These are phyloP conservation scores for Tolypocladium pustulatum DNA, from an alignment of 2,329 filamentous ascomycete genomes.

Conservation along the genomic window DNA sequence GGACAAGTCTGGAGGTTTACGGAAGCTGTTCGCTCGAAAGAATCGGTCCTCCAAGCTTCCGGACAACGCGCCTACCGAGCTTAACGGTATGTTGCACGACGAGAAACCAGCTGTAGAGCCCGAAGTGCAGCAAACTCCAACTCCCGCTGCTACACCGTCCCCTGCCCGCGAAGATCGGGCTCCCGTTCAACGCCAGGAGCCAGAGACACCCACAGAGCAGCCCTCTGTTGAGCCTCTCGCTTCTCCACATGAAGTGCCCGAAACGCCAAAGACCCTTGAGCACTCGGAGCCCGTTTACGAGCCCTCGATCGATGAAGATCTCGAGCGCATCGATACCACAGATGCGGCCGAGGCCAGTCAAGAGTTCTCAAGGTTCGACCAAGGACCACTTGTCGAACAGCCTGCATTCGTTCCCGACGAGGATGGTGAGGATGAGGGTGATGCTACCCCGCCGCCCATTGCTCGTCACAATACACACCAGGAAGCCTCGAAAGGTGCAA, in stretches of 20 bases:
- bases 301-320: slow-evolving; percentile 21
- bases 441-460: slow-evolving; percentile 43
- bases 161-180: background rate
- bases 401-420: slow-evolving; percentile 68
- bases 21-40: slow-evolving; percentile 57
- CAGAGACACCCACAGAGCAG: slow-evolving; percentile 1
- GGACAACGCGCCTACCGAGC: slow-evolving; percentile 40
- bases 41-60: slow-evolving; percentile 47
- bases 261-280: slow-evolving; percentile 1
- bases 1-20: slow-evolving; percentile 41
- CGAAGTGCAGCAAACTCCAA: slow-evolving; percentile 12
- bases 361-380: slow-evolving; percentile 64
- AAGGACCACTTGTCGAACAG: slow-evolving; percentile 78
- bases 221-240: background rate
- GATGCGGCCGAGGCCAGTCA: slow-evolving; percentile 49
- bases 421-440: slow-evolving; percentile 29
- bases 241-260: background rate
- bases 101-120: slow-evolving; percentile 17
- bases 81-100: slow-evolving; percentile 39
- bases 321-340: slow-evolving; percentile 48
- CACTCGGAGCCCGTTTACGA: slow-evolving; percentile 9
- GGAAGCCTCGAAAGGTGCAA: slow-evolving; percentile 14
- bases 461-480: slow-evolving; percentile 24
- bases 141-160: slow-evolving; percentile 14
- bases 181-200: slow-evolving; percentile 3